Evolutionary conservation across 495 filamentous ascomycete species (phyloP).

Genomic region (Penicillium bovifimosum): DNA sequence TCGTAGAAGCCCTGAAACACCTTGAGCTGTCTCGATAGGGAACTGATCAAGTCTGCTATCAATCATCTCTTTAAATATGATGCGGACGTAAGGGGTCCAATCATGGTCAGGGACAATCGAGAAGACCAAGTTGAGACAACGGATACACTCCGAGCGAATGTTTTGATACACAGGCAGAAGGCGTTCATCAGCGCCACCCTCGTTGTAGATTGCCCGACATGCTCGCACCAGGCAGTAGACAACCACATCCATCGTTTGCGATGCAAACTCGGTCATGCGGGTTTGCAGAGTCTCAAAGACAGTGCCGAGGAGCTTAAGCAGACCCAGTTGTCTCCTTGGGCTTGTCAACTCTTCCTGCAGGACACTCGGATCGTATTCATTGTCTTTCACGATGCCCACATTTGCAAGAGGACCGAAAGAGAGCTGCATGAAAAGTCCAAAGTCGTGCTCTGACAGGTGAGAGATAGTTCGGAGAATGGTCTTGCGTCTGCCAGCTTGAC

Average conservation of each 20-base stretch:
- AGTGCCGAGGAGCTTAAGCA: conserved; percentile 86
- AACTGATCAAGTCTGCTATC: conserved; percentile 73
- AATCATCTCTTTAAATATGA: conserved; percentile 69
- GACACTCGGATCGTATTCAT: conserved; percentile 38
- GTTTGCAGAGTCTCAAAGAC: conserved; percentile 76
- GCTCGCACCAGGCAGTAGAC: conserved; percentile 72
- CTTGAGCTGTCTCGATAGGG: conserved; percentile 80
- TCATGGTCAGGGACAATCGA: conserved; percentile 57
- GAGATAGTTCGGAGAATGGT: conserved; percentile 58
- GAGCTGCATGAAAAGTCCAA: conserved; percentile 75
- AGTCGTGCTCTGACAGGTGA: conserved; percentile 57
- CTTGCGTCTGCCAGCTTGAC: conserved; percentile 57
- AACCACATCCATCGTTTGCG: conserved; percentile 62
- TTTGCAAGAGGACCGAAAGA: conserved; percentile 64
- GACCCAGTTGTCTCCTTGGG: conserved; percentile 74
- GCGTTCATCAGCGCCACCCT: conserved; percentile 42
- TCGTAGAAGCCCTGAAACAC: conserved; percentile 74
- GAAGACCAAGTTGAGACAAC: conserved; percentile 74
- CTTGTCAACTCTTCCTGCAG: conserved; percentile 53
- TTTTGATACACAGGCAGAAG: conserved; percentile 55
- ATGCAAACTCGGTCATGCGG: conserved; percentile 55
- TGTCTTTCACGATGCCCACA: conserved; percentile 50
- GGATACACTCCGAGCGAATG: conserved; percentile 67
- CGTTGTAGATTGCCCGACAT: conserved; percentile 50
- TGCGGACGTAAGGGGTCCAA: conserved; percentile 64